Evolutionary conservation across 192 early-diverging fungal species (phyloP).

Genomic region (Radiomyces spectabilis): DNA sequence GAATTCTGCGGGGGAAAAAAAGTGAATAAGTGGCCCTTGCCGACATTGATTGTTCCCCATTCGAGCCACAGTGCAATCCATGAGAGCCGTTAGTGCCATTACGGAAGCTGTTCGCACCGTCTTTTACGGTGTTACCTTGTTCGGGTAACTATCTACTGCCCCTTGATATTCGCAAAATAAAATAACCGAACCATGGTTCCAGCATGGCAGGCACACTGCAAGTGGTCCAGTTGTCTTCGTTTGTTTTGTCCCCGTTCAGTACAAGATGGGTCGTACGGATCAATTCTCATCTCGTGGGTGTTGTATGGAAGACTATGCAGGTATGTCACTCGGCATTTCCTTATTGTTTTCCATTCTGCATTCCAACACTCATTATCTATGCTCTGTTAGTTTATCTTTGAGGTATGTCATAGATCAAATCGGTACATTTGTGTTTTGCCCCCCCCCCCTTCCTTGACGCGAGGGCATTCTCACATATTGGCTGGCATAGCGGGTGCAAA

Average conservation of each 20-base stretch:
- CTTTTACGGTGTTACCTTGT: slow-evolving; percentile 11
- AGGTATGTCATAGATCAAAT: slow-evolving; percentile 2
- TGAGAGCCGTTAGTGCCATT: not conserved
- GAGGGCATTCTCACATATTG: too few species aligned
- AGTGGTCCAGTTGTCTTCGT: slow-evolving; percentile 37
- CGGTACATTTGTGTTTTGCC: not conserved
- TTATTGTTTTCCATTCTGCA: not conserved
- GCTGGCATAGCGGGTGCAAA: slow-evolving; percentile 8
- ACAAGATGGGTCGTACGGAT: slow-evolving; percentile 38
- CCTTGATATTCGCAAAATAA: not conserved
- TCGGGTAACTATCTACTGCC: slow-evolving; percentile 8
- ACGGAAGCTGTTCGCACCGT: not conserved
- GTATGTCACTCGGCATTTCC: slow-evolving; percentile 9
- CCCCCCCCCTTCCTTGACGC: too few species aligned
- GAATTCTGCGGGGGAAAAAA: too few species aligned
- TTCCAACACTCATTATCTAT: too few species aligned
- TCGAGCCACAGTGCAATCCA: too few species aligned
- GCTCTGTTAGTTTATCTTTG: slow-evolving; percentile 18
- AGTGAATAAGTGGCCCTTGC: too few species aligned
- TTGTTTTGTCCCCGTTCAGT: slow-evolving; percentile 41
- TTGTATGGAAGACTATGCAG: slow-evolving; percentile 51
- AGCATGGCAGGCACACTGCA: slow-evolving; percentile 21
- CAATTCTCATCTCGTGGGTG: slow-evolving; percentile 38
- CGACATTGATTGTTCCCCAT: too few species aligned
- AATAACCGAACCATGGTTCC: too few species aligned